Conservation (phyloP, 2,329 filamentous ascomycete genomes). For the Aspergillus hortae region DNA sequence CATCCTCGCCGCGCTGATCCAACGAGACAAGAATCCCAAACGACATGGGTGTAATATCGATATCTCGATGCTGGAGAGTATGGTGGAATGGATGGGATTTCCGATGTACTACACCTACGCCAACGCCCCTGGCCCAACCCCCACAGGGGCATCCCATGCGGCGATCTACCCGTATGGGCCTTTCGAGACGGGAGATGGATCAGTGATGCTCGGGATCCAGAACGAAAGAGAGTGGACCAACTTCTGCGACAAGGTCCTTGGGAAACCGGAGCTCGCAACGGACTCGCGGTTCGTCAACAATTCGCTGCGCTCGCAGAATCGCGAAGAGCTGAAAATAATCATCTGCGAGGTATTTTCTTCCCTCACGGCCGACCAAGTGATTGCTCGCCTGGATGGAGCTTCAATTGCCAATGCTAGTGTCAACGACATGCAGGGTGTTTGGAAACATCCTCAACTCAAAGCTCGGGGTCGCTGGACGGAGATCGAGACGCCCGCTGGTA, state of each 20-base stretch:
- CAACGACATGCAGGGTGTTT: constrained; percentile 54
- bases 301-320: constrained; percentile 45
- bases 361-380: constrained; percentile 39
- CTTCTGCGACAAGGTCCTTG: constrained; percentile 48
- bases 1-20: constrained; percentile 49
- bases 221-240: constrained; percentile 56
- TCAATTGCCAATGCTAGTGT: constrained; percentile 55
- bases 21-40: constrained; percentile 42
- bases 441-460: constrained; percentile 52
- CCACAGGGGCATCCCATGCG: constrained; percentile 52
- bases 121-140: constrained; percentile 40
- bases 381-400: constrained; percentile 44
- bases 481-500: constrained; percentile 47
- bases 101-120: constrained; percentile 54
- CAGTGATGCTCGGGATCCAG: constrained; percentile 57
- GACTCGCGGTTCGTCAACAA: constrained; percentile 51
- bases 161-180: constrained; percentile 57
- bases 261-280: constrained; percentile 38
- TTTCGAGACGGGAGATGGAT: constrained; percentile 48
- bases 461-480: constrained; percentile 52
- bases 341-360: constrained; percentile 44
- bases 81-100: constrained; percentile 59
- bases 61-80: constrained; percentile 57
- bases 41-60: constrained; percentile 51
- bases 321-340: constrained; percentile 44